These are phyloP conservation scores for Mucor irregularis DNA, from an alignment of 371 early-diverging fungal genomes.

Conservation along the genomic window DNA sequence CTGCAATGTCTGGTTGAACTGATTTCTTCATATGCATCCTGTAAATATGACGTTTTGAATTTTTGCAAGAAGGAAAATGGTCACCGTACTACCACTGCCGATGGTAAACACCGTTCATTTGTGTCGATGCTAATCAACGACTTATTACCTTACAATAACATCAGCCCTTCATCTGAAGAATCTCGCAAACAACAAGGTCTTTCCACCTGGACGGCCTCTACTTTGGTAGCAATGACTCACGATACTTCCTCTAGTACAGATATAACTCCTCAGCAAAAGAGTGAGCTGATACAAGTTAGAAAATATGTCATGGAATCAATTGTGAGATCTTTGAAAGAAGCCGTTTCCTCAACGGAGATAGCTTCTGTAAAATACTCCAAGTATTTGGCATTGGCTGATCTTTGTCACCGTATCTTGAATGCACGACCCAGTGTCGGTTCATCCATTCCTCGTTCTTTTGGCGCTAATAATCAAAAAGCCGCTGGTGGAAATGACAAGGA, in stretches of 20 bases:
- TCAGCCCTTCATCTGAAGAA: conserved; percentile 50
- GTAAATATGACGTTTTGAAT: conserved; percentile 72
- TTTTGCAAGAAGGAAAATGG: conserved; percentile 54
- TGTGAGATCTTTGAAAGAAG: conserved; percentile 62
- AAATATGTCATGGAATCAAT: conserved; percentile 69
- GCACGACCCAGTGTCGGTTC: conserved; percentile 44
- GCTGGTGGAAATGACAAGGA: conserved; percentile 41
- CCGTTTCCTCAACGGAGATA: conserved; percentile 51
- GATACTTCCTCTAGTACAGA: conserved; percentile 39
- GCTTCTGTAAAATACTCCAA: conserved; percentile 68
- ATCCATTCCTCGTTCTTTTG: conserved; percentile 5
- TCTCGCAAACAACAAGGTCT: conserved; percentile 63
- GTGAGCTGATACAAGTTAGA: conserved; percentile 65
- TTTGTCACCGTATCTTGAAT: conserved; percentile 72
- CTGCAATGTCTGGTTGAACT: conserved; percentile 88
- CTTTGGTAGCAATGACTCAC: conserved; percentile 61
- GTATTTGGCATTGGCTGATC: conserved; percentile 70
- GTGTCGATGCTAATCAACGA: conserved; percentile 63
- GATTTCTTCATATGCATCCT: conserved; percentile 80
- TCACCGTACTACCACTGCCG: conserved; percentile 36
- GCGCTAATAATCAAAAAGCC: background rate
- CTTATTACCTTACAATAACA: conserved; percentile 60
- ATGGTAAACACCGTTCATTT: conserved; percentile 33
- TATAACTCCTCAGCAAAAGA: conserved; percentile 50
- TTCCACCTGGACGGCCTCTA: conserved; percentile 66